Evolutionary conservation across 2,329 filamentous ascomycete genomes (phyloP).

Genomic region (Fusarium abutilonis): DNA sequence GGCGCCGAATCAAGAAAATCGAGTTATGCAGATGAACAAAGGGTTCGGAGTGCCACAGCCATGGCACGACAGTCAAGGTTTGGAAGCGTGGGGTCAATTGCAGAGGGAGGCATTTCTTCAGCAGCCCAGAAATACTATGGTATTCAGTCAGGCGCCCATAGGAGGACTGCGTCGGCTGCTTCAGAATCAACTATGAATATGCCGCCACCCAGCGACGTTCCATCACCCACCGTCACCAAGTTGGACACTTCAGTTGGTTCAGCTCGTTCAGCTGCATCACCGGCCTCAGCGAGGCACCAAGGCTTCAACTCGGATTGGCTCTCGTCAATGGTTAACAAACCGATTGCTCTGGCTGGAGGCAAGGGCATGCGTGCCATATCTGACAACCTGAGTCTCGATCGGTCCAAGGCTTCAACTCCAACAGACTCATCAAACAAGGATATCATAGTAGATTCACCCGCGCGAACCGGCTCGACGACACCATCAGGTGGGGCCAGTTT

Average conservation of each 20-base stretch:
- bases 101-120: constrained; percentile 69
- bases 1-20: constrained; percentile 72
- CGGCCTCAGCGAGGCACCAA: constrained; percentile 56
- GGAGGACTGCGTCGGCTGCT: constrained; percentile 70
- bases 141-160: constrained; percentile 57
- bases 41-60: constrained; percentile 71
- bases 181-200: constrained; percentile 63
- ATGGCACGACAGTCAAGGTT: constrained; percentile 80
- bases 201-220: constrained; percentile 63
- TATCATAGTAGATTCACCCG: constrained; percentile 57
- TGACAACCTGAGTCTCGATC: constrained; percentile 72
- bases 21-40: constrained; percentile 80
- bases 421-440: constrained; percentile 55
- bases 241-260: constrained; percentile 60
- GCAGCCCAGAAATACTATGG: constrained; percentile 78
- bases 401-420: constrained; percentile 61
- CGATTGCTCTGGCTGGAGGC: constrained; percentile 60
- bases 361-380: constrained; percentile 86
- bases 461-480: constrained; percentile 79
- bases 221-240: constrained; percentile 68
- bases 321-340: constrained; percentile 60
- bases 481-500: constrained; percentile 74
- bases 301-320: constrained; percentile 67
- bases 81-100: constrained; percentile 79
- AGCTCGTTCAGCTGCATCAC: constrained; percentile 55